These are phyloP conservation scores for Boletus calvinii DNA, from an alignment of 1,284 basidiomycete species.

Conservation along the genomic window DNA sequence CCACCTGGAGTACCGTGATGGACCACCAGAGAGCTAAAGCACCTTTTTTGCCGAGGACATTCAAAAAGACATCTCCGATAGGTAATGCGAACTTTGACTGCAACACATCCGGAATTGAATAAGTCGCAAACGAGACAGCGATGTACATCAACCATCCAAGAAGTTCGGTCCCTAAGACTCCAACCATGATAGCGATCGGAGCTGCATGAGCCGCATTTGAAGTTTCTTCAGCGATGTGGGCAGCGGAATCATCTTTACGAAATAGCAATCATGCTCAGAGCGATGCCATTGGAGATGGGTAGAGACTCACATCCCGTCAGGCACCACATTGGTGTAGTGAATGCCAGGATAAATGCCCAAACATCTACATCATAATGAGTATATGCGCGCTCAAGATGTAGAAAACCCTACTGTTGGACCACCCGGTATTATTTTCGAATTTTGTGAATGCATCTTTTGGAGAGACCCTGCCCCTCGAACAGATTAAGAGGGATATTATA, in stretches of 20 bases:
- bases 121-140: constrained; percentile 59
- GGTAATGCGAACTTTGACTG: constrained; percentile 52
- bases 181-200: constrained; percentile 71
- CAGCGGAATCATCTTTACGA: constrained; percentile 53
- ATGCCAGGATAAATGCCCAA: constrained; percentile 24
- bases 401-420: constrained; percentile 48
- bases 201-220: constrained; percentile 62
- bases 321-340: constrained; percentile 26
- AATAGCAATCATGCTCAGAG: background rate
- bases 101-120: constrained; percentile 50
- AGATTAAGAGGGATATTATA: constrained; percentile 52
- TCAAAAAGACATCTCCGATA: constrained; percentile 64
- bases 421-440: constrained; percentile 69
- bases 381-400: background rate
- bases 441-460: constrained; percentile 60
- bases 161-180: constrained; percentile 52
- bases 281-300: background rate
- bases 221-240: constrained; percentile 71
- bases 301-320: constrained; percentile 21
- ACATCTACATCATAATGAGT: constrained; percentile 37
- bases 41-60: constrained; percentile 59
- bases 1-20: constrained; percentile 61
- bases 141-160: constrained; percentile 68
- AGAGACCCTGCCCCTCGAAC: constrained; percentile 52
- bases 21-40: constrained; percentile 65